Evolutionary conservation across 78 protist species (phyloP).

Genomic region (Dictyostelium purpureum): DNA sequence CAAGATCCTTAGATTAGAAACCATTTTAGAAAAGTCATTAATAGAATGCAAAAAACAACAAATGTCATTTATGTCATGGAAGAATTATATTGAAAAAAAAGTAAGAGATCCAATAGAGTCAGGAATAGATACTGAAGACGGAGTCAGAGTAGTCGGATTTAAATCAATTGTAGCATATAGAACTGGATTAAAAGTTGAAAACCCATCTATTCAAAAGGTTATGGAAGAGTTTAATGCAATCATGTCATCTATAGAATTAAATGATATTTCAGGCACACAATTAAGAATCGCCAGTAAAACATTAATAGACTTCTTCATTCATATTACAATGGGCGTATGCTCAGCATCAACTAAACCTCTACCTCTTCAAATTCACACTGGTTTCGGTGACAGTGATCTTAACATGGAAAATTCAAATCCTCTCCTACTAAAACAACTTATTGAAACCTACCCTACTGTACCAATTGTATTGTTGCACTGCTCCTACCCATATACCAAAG

Average conservation of each 20-base stretch:
- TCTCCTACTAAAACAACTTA: constrained; percentile 25
- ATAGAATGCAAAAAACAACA: neutral
- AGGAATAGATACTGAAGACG: neutral
- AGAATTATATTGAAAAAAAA: neutral
- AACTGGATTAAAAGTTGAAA: constrained; percentile 9
- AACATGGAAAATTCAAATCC: constrained; percentile 36
- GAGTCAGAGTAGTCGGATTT: constrained; percentile 5
- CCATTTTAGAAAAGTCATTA: constrained; percentile 6
- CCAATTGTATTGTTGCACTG: constrained; percentile 55
- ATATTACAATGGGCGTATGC: constrained; percentile 36
- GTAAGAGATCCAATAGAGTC: neutral
- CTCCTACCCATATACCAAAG: constrained; percentile 40
- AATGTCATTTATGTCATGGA: constrained; percentile 9
- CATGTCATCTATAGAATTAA: neutral
- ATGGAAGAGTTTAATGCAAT: neutral
- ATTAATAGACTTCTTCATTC: constrained; percentile 35
- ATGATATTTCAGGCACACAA: neutral
- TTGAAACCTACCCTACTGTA: constrained; percentile 23
- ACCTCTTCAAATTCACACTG: constrained; percentile 71
- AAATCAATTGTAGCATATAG: constrained; percentile 64
- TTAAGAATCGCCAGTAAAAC: constrained; percentile 18
- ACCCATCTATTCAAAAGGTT: neutral
- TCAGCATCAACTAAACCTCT: neutral
- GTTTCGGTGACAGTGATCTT: constrained; percentile 57
- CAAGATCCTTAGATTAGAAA: constrained; percentile 31